Conservation (phyloP, 2,329 filamentous ascomycete genomes). For the Sporothrix mexicana region DNA sequence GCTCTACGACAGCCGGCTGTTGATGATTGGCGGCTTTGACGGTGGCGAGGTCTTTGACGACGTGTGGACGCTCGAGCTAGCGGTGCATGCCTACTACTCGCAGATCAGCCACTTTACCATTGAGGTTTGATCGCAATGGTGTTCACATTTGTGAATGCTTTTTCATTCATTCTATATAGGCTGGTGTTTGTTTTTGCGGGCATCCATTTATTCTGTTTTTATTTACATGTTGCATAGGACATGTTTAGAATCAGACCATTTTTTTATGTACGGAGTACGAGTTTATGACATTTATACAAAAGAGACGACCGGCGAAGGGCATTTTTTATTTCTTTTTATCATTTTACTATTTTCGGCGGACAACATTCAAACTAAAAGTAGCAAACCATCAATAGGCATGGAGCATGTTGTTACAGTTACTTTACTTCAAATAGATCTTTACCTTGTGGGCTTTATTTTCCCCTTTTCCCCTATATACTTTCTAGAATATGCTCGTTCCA, state of each 20-base stretch:
- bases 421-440: neutral
- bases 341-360: neutral
- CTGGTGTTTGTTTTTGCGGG: neutral
- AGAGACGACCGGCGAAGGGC: neutral
- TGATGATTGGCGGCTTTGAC: slow-evolving; percentile 71
- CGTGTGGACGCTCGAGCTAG: slow-evolving; percentile 70
- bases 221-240: neutral
- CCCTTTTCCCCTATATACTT: neutral
- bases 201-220: neutral
- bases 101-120: slow-evolving; percentile 76
- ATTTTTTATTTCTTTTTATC: neutral
- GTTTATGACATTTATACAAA: slow-evolving; percentile 4
- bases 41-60: slow-evolving; percentile 71
- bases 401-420: neutral
- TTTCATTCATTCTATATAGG: neutral
- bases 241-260: neutral
- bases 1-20: slow-evolving; percentile 67
- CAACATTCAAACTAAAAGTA: neutral
- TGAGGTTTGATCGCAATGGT: slow-evolving; percentile 57
- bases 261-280: neutral
- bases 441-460: neutral
- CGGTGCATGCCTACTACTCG: slow-evolving; percentile 73
- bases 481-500: neutral
- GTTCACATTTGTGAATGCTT: neutral
- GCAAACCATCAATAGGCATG: neutral